Evolutionary conservation across 345 rosid species (phyloP), one percentile per base, ranked within the genome.

Genomic region (Hirschfeldia incana): DNA sequence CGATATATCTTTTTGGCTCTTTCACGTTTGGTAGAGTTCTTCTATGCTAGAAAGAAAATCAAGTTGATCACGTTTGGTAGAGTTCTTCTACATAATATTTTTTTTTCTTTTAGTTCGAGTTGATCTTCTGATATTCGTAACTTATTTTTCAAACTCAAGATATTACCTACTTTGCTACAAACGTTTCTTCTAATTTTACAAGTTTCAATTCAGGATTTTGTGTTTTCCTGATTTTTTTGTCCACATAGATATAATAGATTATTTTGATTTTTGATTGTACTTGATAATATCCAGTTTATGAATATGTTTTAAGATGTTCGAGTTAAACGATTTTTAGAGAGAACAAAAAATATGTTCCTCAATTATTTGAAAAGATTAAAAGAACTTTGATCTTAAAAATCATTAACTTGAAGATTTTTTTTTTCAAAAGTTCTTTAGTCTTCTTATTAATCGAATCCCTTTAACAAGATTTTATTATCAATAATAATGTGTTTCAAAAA

Each of bases 21-120:
- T 80, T 69, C 58, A 58, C 76, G 70, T 58, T 74, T 80, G 66
- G 69, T 42, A 61, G 76, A 74, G 67, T 69, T 75, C 32, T 70
- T 44, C 55, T 75, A 10, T 75, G 63, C 79, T 75, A 75, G 57
- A 72, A 69, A 57, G 39, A 75, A 57, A 39, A 69, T 37, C 66
- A 21, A 21, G 21, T 21, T 21, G 21, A 21, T 69, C 58, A 58
- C 76, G 70, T 58, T 74, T 80, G 66, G 69, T 42, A 61, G 76
- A 74, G 67, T 69, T 75, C 32, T 70, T 44, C 55, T 75, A 66
- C 12, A 64, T 28, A 3, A 10, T 63, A 75, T 13, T 21, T 2
- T n/a, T 46, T 57, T 21, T 74, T 55, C 1, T 75, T 65, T 72
- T 21, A 7, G 11, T 44, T 75, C 67, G 70, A 64, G 16, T 39